Evolutionary conservation across 176 grass and related monocot species (phyloP), one percentile per base, ranked within the genome.

Genomic region (Thalia dealbata): DNA sequence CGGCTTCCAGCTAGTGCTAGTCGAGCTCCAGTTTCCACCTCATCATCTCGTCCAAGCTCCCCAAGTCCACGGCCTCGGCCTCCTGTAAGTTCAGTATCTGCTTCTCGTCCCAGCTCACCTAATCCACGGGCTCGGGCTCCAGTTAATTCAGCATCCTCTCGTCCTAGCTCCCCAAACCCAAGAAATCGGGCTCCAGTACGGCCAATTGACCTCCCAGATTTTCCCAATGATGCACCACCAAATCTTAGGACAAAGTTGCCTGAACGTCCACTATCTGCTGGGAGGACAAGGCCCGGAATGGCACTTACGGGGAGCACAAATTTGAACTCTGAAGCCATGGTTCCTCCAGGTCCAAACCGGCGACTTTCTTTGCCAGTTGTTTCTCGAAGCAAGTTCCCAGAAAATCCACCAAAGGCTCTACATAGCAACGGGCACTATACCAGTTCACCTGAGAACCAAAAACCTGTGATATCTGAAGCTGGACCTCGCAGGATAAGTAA

Each of bases 191-290:
- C 83, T 69, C 88, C 95, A 61, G 88, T 99, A 46, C 84, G 76
- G 71, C 78, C 90, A 70, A 67, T 91, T 73, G 88, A 99, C 78
- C 86, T 89, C 79, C 85, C 82, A 81, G 88, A 95, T 87, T 99
- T 99, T 42, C 88, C 95, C 68, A 91, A 78, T 72, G 83, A 95
- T 64, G 86, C 83, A 12, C 95, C 90, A 19, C 88, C 88, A 13
- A 95, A 99, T 72, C 75, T 95, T 0, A 88, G 88, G 75, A 99
- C 80, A 64, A 99, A 82, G 60, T 73, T 95, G 82, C 95, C 88
- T 75, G 87, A 89, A 67, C 82, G 95, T 59, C 83, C 90, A 62
- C 66, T 79, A 25, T 99, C 90, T 21, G 69, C 90, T 75, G 82
- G 90, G 61, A 92, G 90, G 83, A 23, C 80, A 76, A 85, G 88